Base-by-base conservation (phyloP, 176 grass and related monocot species). In the Olyra latifolia region DNA sequence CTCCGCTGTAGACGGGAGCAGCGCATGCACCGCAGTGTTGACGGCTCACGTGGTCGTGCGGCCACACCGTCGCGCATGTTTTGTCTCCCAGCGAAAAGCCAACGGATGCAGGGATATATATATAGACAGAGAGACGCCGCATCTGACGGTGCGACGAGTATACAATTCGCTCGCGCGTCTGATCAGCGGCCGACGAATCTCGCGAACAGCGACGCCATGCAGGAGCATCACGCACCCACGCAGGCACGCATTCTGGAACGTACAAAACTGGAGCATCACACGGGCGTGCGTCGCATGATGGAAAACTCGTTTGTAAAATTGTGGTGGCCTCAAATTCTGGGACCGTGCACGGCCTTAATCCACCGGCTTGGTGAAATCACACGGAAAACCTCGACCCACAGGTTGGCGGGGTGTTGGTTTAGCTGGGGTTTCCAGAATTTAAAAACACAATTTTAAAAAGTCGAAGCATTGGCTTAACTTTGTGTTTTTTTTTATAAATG, bases 51-150 rank as follows among this genome's bases (percentile, higher is more conserved):
- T 58, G 52, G 72, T 75, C 35, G 38, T 43, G 72, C 52, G 72
- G 72, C 53, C 72, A 17, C 72, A 59, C 72, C 53, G 52, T 41
- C 12, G 53, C 54, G n/a, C 72, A 75, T n/a, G 52, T 75, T 58
- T 75, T 58, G n/a, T 42, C 30, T 27, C 24, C 19, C 16, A 8
- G 42, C 11, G 23, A 1, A 20, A 25, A 12, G 24, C 28, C 45
- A 12, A 27, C 28, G 17, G 57, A 41, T 41, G 20, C 50, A 0
- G 52, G 72, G 23, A 35, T 35, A 35, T 35, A 4, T 35, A 35
- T 35, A 35, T 35, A 35, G 2, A 35, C 32, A 35, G 4, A 35
- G 2, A 35, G 2, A 35, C 32, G 28, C 7, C 16, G 53, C 72
- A 24, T 3, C 23, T 10, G 49, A 56, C n/a, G 72, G 53, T 59